A percentile compares a stretch with the other conserved stretches of the same genome.
phyloP scores from a whole-genome alignment of 306 rosid genomes.

The Corylus americana region DNA sequence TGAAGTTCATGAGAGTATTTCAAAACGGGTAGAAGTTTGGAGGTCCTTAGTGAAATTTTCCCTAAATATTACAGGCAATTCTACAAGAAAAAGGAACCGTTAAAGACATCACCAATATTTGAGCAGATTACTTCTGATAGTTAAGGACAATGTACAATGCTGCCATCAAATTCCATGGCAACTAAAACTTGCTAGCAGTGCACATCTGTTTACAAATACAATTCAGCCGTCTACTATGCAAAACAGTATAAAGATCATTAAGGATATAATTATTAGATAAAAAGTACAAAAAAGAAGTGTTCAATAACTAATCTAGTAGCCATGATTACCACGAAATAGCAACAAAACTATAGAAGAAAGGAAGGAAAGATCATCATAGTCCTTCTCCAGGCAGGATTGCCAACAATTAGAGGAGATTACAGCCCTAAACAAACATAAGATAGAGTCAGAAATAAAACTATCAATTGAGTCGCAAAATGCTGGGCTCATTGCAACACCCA shows the following conservation, averaged over 20 bases:
- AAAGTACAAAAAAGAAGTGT: background rate
- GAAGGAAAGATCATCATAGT: slow-evolving; percentile 1
- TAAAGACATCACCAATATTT: background rate
- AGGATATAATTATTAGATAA: background rate
- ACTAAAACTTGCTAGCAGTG: background rate
- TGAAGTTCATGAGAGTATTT: no score
- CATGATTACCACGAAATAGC: background rate
- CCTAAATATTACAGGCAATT: background rate
- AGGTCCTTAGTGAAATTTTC: no score
- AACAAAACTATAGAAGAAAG: background rate
- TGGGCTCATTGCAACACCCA: background rate
- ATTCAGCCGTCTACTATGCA: background rate
- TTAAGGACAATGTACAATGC: background rate
- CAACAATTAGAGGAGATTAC: slow-evolving; percentile 34
- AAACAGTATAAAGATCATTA: background rate
- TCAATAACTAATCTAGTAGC: background rate
- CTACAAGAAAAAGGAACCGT: background rate
- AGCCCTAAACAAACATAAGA: slow-evolving; percentile 47
- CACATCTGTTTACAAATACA: background rate
- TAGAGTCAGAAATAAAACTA: slow-evolving; percentile 31
- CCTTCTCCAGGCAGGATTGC: slow-evolving; percentile 35
- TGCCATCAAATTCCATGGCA: background rate
- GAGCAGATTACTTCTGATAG: background rate
- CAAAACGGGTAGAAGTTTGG: no score
- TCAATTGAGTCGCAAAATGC: no score